phyloP scores from a whole-genome alignment of 352 stramenopile genomes.

The Pythium dissimile region DNA sequence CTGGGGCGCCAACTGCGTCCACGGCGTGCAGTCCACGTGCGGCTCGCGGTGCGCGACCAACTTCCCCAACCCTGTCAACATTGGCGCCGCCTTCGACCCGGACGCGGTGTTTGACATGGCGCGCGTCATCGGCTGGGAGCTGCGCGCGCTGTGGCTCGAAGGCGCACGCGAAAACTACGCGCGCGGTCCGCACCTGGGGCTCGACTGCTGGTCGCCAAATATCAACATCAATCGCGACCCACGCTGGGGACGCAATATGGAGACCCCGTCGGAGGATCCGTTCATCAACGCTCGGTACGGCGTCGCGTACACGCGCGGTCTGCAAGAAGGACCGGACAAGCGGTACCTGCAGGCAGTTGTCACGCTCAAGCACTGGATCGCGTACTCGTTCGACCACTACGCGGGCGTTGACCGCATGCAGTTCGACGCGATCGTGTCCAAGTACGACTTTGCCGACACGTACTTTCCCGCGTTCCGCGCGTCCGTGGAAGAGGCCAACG shows the following conservation, averaged over 20 bases:
- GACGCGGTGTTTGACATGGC: slow-evolving; percentile 79
- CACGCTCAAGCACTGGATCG: slow-evolving; percentile 93
- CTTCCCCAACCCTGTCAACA: slow-evolving; percentile 90
- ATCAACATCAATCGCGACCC: slow-evolving; percentile 96
- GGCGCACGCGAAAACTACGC: slow-evolving; percentile 68
- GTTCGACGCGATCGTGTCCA: slow-evolving; percentile 88
- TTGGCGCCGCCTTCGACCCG: slow-evolving; percentile 88
- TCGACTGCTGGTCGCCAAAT: slow-evolving; percentile 94
- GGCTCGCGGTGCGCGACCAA: slow-evolving; percentile 75
- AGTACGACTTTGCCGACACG: slow-evolving; percentile 91
- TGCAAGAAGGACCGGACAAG: slow-evolving; percentile 79
- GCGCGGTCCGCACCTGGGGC: slow-evolving; percentile 57
- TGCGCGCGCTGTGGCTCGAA: slow-evolving; percentile 77
- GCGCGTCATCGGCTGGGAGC: slow-evolving; percentile 81
- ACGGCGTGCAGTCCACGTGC: slow-evolving; percentile 88
- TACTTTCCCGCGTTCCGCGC: slow-evolving; percentile 87
- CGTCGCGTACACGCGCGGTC: slow-evolving; percentile 81
- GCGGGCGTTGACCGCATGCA: slow-evolving; percentile 67
- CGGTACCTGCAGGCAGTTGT: slow-evolving; percentile 81
- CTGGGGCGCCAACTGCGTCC: slow-evolving; percentile 93
- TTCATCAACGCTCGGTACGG: slow-evolving; percentile 90
- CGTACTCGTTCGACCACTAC: slow-evolving; percentile 88
- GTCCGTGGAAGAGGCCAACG: slow-evolving; percentile 76
- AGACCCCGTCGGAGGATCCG: slow-evolving; percentile 93
- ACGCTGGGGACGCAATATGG: slow-evolving; percentile 92